Percentiles rank a stretch among this genome's conserved stretches.
These are phyloP conservation scores for Pythium brassicae DNA, from an alignment of 352 stramenopile genomes.

Conservation along the genomic window DNA sequence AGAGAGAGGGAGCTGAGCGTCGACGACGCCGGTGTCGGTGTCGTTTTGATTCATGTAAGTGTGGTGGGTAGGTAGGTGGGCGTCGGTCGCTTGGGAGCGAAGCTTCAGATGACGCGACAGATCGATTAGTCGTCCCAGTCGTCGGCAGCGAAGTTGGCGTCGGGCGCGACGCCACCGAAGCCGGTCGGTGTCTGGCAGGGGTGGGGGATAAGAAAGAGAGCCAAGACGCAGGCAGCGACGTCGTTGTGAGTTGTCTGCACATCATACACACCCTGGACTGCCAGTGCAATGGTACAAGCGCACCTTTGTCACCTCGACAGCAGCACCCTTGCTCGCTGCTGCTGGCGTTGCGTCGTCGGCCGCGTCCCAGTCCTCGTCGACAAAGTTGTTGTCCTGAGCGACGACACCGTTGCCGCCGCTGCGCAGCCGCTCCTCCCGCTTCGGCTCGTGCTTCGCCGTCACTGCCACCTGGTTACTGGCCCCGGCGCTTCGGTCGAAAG, in stretches of 20 bases:
- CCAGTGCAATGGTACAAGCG: slow-evolving; percentile 1
- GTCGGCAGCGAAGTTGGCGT: slow-evolving; percentile 64
- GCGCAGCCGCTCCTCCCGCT: slow-evolving; percentile 5
- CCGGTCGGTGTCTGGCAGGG: slow-evolving; percentile 8
- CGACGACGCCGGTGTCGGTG: too few species aligned
- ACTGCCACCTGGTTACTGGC: slow-evolving; percentile 8
- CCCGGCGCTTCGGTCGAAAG: slow-evolving; percentile 12
- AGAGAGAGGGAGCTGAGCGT: too few species aligned
- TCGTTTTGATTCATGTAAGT: neutral
- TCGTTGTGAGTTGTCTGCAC: neutral
- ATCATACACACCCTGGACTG: neutral
- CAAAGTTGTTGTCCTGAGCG: slow-evolving; percentile 69
- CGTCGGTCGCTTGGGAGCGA: too few species aligned
- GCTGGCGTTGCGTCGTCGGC: slow-evolving; percentile 10
- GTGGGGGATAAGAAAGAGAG: neutral
- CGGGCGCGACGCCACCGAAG: slow-evolving; percentile 43
- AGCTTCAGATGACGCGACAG: neutral
- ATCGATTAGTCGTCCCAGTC: slow-evolving; percentile 54
- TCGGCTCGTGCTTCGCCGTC: neutral
- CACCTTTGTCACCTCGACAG: slow-evolving; percentile 27
- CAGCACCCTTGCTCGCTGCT: neutral
- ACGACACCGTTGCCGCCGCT: slow-evolving; percentile 18
- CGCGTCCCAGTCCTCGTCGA: slow-evolving; percentile 75
- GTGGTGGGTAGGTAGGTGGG: neutral
- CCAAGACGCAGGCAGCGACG: too few species aligned